Base-by-base conservation (phyloP, 257 asterid genomes). In the Parsonsia alboflavescens region DNA sequence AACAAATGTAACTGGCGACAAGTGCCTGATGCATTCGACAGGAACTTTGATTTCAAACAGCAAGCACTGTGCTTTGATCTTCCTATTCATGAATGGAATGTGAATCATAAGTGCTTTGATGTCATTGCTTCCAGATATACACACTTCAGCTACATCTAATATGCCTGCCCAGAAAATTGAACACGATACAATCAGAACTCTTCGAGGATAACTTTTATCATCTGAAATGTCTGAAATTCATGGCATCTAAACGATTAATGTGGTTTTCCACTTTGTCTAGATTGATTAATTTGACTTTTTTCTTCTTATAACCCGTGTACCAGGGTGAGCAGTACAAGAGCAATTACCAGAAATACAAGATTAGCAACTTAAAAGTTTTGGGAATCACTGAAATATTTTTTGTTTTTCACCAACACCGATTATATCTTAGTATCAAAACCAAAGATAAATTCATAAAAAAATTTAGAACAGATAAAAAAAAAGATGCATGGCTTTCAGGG, bases 131-230 rank as follows among this genome's bases (percentile, higher is more conserved):
- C 92, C 39, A 83, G 63, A 81, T 87, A 90, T 33, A 33, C 45
- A 33, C 45, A 94, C 92, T 80, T 94, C 98, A 22, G 93, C 87
- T 73, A 94, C 96, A 21, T 94, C 99, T 36, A 96, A 87, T 83
- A 92, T 87, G 82, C 96, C 99, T 92, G 92, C 64, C 68, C 57
- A 75, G 64, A 74, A 54, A 11, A 73, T 68, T 24, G 70, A 68
- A 59, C 53, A 30, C 39, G 8, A 49, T 68, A 68, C 49, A 61
- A 36, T 54, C 28, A 54, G 2, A 36, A 64, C 11, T 36, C 13
- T 58, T 58, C 69, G 30, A 19, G 30, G 7, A 39, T 39, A 64
- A 39, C 10, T 21, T 36, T 7, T n/a, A n/a, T n/a, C n/a, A n/a
- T n/a, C n/a, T n/a, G n/a, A 33, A 33, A 1, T 33, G 39, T 33